phyloP scores from a whole-genome alignment of 208 protist genomes.

The Trypanosoma boissoni region DNA sequence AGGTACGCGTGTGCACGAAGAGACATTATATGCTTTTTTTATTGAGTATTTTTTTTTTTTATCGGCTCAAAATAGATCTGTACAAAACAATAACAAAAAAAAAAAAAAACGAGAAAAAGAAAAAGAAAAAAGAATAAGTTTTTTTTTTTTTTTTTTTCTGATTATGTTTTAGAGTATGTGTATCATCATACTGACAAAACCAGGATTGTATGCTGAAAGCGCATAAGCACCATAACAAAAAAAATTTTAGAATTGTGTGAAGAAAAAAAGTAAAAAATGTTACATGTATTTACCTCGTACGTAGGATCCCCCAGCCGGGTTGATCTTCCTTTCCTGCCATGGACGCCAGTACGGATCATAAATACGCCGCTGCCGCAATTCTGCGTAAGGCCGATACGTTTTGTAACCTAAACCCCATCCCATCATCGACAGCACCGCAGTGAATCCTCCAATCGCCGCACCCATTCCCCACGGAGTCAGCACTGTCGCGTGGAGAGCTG shows the following conservation, averaged over 20 bases:
- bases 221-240: too few relatives aligned
- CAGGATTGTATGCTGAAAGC: too few relatives aligned
- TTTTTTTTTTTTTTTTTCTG: background rate
- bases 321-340: slow-evolving; percentile 58
- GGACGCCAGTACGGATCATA: slow-evolving; percentile 84
- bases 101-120: background rate
- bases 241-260: background rate
- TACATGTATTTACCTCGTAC: slow-evolving; percentile 75
- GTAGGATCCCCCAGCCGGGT: slow-evolving; percentile 37
- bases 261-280: slow-evolving; percentile 6
- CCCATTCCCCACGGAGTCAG: slow-evolving; percentile 69
- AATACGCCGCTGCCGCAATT: slow-evolving; percentile 42
- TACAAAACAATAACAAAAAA: slow-evolving; percentile 5
- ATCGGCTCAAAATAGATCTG: too few relatives aligned
- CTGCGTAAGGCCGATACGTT: slow-evolving; percentile 63
- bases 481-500: slow-evolving; percentile 40
- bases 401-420: slow-evolving; percentile 54
- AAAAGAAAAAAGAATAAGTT: background rate
- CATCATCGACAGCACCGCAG: slow-evolving; percentile 16
- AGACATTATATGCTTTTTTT: slow-evolving; percentile 19
- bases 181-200: too few relatives aligned
- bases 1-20: slow-evolving; percentile 44
- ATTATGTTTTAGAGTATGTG: too few relatives aligned
- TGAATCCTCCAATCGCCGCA: slow-evolving; percentile 31
- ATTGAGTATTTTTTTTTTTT: too few relatives aligned